Evolutionary conservation across 2,329 filamentous ascomycete species (phyloP), one percentile per base, ranked within the genome.

Genomic region (Bipolaris sorokiniana): DNA sequence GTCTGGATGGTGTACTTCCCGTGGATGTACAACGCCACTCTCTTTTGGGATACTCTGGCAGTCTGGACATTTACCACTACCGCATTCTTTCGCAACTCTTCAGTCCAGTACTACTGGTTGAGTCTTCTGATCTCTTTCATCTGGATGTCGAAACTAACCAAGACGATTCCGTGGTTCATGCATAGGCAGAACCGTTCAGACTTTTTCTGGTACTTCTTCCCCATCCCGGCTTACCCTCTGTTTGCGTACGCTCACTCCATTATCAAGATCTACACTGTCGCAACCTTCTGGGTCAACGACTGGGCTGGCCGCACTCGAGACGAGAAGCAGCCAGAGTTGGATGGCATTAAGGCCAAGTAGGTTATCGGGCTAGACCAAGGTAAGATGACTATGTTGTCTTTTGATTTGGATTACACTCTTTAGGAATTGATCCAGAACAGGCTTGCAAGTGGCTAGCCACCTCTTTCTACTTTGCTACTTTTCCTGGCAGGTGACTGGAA

Each of bases 1-100:
- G 59, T 64, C 0, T 70, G 68, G 68, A 68, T 61, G 2, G 67
- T 67, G 3, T 65, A 62, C 22, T 48, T 69, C 0, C 64, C 69
- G 0, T 71, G 68, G 68, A n/a, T 71, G 34, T 68, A 67, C 53
- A 70, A 70, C 46, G 60, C 60, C 0, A 66, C 69, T 0, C 36
- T 67, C 0, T 9, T 70, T 15, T 71, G 67, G 68, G 69, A 70
- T 23, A 5, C n/a, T 9, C 11, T 63, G 1, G 54, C 61, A 4
- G 22, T 68, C 0, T 56, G 51, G 16, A 56, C 45, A 1, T 51
- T 67, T 1, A 51, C 34, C 1, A 52, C 37, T 9, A 67, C 65
- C 1, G 23, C 40, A 2, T 11, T 61, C 0, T 69, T 62, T 37
- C 23, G 33, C 9, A 11, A 53, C 3, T 63, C 64, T 1, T 1